These are phyloP conservation scores for Mangifera indica DNA, from an alignment of 345 rosid species.

Conservation along the genomic window DNA sequence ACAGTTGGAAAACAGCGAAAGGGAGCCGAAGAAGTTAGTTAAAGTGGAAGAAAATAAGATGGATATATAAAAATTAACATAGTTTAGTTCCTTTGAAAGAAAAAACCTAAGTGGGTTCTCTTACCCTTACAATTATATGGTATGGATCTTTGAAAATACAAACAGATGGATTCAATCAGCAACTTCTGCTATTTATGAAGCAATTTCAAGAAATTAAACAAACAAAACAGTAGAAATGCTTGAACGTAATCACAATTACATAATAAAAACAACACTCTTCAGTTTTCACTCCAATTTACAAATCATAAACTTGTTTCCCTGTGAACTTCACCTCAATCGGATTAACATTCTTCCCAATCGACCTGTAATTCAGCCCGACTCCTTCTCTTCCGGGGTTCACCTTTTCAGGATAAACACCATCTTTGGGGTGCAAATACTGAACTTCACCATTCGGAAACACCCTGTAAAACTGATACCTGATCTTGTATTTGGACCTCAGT, in stretches of 20 bases:
- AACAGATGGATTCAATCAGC: too few species aligned
- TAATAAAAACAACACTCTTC: neutral
- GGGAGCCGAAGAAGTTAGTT: too few species aligned
- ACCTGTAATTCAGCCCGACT: conserved; percentile 76
- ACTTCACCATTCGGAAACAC: conserved; percentile 92
- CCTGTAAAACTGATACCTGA: conserved; percentile 82
- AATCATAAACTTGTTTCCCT: conserved; percentile 79
- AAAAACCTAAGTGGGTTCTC: too few species aligned
- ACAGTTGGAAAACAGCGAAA: too few species aligned
- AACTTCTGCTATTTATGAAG: neutral
- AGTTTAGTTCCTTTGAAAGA: too few species aligned
- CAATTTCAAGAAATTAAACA: neutral
- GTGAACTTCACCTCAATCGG: conserved; percentile 96
- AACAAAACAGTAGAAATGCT: neutral
- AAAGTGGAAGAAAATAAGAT: too few species aligned
- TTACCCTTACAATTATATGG: too few species aligned
- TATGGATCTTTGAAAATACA: too few species aligned
- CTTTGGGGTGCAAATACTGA: conserved; percentile 89
- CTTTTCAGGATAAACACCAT: conserved; percentile 91
- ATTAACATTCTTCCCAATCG: conserved; percentile 82
- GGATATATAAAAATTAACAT: too few species aligned
- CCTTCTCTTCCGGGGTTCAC: conserved; percentile 81
- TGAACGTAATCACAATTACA: conserved; percentile 1
- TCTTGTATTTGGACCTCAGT: conserved; percentile 92
- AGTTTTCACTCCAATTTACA: conserved; percentile 37